Base-by-base conservation (phyloP, 1,284 basidiomycete species). In the Testicularia cyperi region DNA sequence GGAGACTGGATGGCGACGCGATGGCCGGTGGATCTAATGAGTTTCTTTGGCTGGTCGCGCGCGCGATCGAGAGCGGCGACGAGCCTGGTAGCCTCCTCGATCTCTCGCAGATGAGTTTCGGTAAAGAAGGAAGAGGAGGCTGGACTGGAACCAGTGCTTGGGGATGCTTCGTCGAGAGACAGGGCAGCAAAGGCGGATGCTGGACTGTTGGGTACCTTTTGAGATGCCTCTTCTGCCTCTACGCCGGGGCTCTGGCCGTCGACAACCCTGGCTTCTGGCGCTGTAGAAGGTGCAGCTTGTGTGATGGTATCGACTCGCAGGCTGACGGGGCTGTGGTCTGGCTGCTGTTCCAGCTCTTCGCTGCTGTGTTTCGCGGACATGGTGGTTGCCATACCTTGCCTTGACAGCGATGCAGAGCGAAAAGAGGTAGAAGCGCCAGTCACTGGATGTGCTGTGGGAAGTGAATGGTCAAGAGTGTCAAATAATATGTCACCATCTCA, bases 21-120 rank as follows among this genome's bases (percentile, higher is more conserved):
- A 35, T 47, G 65, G 31, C 40, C 49, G 2, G 60, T 63, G 23
- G 53, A 62, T 14, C 65, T 51, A 15, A 70, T 47, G 20, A 70
- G 49, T 2, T 62, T 63, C 47, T 70, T 70, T 6, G 57, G 39
- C 1, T 23, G 14, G 2, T 45, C 44, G 18, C 43, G 24, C 0
- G 62, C 62, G 0, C 22, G 25, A 23, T 61, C 49, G 26, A 70
- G 56, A 15, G 53, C 47, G 6, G 10, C 10, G 9, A 70, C 68
- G n/a, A 58, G 58, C 1, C 20, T 18, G 10, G 55, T 64, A 2
- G 55, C 38, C 1, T 46, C 19, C 7, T 40, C 49, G 26, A 58
- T 12, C 29, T 60, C 55, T 3, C 7, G 15, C 3, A 45, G 26
- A 18, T 51, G 54, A 2, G 32, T 14, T 12, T 20, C 28, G 3